Percentiles rank a stretch among this genome's conserved stretches.
These are phyloP conservation scores for Xylaria longipes DNA, from an alignment of 495 filamentous ascomycete species.

Conservation along the genomic window DNA sequence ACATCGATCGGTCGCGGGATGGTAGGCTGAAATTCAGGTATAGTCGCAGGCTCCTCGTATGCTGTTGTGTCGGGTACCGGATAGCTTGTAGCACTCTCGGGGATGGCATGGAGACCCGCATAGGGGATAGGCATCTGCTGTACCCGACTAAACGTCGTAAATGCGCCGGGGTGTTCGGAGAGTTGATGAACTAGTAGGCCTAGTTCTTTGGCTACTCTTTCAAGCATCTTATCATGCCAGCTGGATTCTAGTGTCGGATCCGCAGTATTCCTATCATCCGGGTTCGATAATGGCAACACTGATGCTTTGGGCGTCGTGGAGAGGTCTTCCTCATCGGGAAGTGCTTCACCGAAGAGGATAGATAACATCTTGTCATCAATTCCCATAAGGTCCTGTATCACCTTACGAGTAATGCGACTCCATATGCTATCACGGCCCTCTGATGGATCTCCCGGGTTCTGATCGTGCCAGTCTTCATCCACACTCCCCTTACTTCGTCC, in stretches of 20 bases:
- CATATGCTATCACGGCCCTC: slow-evolving; percentile 69
- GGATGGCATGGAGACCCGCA: slow-evolving; percentile 61
- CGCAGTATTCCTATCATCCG: slow-evolving; percentile 8
- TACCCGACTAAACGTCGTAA: slow-evolving; percentile 71
- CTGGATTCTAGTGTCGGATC: slow-evolving; percentile 53
- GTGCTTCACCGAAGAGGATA: slow-evolving; percentile 83
- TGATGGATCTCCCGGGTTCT: slow-evolving; percentile 42
- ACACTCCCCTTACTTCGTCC: slow-evolving; percentile 44
- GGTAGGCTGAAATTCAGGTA: slow-evolving; percentile 59
- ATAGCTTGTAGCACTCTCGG: slow-evolving; percentile 52
- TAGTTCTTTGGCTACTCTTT: slow-evolving; percentile 85
- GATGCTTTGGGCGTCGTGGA: slow-evolving; percentile 51
- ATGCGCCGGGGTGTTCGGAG: slow-evolving; percentile 79
- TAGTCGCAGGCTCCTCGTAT: slow-evolving; percentile 34
- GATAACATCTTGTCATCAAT: slow-evolving; percentile 86
- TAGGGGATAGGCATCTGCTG: slow-evolving; percentile 60
- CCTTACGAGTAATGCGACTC: slow-evolving; percentile 80
- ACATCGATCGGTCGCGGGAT: slow-evolving; percentile 44
- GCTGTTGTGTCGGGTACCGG: slow-evolving; percentile 25
- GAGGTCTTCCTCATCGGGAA: slow-evolving; percentile 63
- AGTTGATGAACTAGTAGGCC: slow-evolving; percentile 83
- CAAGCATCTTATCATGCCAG: slow-evolving; percentile 81
- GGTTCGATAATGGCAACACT: slow-evolving; percentile 28
- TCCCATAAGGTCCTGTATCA: slow-evolving; percentile 88
- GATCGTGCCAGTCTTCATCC: slow-evolving; percentile 50